Conservation (phyloP, 2,329 filamentous ascomycete species). For the Alternaria tenuissima region DNA sequence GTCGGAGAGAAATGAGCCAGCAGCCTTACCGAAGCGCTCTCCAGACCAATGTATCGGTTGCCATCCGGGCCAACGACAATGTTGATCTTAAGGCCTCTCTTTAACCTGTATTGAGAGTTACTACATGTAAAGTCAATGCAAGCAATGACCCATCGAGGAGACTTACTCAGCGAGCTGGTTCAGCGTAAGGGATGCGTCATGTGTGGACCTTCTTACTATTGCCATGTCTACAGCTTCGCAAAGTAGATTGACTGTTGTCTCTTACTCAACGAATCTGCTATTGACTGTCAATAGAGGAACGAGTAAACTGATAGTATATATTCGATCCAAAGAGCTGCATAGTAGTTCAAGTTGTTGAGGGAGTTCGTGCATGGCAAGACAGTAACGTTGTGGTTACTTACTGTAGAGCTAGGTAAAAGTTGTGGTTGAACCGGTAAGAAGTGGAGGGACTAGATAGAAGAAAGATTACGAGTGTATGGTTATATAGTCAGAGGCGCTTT, state of each 20-base stretch:
- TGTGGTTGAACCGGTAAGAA: neutral
- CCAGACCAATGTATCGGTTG: slow-evolving; percentile 30
- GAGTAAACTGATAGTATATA: neutral
- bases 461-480: neutral
- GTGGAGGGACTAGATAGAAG: neutral
- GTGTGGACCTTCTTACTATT: neutral
- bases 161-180: slow-evolving; percentile 10
- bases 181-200: neutral
- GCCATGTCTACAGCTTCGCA: neutral
- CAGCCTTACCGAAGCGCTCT: slow-evolving; percentile 24
- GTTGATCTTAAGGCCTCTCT: slow-evolving; percentile 25
- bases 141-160: neutral
- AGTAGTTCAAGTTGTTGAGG: neutral
- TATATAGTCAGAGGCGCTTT: neutral
- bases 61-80: slow-evolving; percentile 24
- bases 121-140: neutral
- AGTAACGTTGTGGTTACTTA: neutral
- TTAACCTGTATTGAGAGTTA: slow-evolving; percentile 9
- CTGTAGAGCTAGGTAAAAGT: neutral
- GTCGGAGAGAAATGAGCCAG: slow-evolving; percentile 28
- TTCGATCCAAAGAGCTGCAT: too few relatives aligned
- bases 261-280: neutral
- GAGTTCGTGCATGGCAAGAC: neutral
- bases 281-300: neutral
- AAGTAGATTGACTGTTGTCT: neutral